Base-by-base conservation (phyloP, 371 early-diverging fungal genomes). In the Circinella minor region DNA sequence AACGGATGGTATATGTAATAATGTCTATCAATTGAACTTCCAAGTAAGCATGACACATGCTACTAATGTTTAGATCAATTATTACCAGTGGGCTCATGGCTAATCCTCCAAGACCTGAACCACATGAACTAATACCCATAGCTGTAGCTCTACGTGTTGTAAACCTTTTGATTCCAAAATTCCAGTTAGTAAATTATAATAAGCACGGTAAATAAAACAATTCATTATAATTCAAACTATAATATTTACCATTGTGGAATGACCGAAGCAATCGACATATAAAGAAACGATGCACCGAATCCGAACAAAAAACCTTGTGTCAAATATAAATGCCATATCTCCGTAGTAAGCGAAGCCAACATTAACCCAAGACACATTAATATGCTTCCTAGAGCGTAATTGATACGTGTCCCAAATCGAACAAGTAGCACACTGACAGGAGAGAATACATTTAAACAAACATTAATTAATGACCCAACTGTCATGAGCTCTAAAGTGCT, bases 51-150 rank as follows among this genome's bases (percentile, higher is more conserved):
- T 27, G 27, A 27, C 27, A 27, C 27, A 27, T 27, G 27, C 27
- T 27, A 27, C 27, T 27, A 27, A 27, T 27, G 27, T 27, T 27
- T 27, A 48, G 18, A 4, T 34, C 37, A 48, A 7, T 46, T 55
- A 27, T 15, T 36, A 80, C 81, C 81, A 81, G 77, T 7, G 82
- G 82, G 63, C 76, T 76, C 11, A 81, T 55, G 3, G 82, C 79
- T 6, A 81, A 48, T 36, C 94, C 94, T 57, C 95, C 95, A 64
- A 93, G 72, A 0, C 95, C 95, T 14, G 89, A 83, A 8, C 95
- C 95, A 64, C 92, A 79, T 51, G 90, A 87, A 60, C 90, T 88
- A 15, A 94, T 84, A 13, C 94, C 95, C n/a, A 89, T 89, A 6
- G 81, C 81, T 27, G 75, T 70, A 36, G 76, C 79, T 54, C 64